A percentile compares a stretch with the other conserved stretches of the same genome.
Evolutionary conservation across 306 rosid species (phyloP).

Genomic region (Trifolium dubium): DNA sequence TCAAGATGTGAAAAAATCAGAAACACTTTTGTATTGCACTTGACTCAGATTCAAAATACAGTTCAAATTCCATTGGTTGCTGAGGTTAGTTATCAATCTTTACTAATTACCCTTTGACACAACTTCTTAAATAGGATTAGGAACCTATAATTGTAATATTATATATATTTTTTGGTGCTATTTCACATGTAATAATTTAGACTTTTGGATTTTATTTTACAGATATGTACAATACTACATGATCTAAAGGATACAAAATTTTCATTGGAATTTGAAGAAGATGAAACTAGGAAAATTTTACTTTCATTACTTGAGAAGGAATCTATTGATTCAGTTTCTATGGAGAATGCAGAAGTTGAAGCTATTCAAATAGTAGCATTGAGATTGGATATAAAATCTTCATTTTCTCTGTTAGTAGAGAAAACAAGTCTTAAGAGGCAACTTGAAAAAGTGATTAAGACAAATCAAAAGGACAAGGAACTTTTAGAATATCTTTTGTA

Average conservation of each 20-base stretch:
- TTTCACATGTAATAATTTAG: conserved; percentile 6
- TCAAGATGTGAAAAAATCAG: conserved; percentile 57
- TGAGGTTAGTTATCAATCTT: conserved; percentile 53
- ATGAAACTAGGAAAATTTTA: conserved; percentile 56
- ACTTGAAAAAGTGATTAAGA: conserved; percentile 33
- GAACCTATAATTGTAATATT: neutral
- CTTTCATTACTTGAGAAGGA: conserved; percentile 47
- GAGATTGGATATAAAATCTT: conserved; percentile 48
- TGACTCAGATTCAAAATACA: conserved; percentile 54
- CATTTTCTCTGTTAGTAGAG: conserved; percentile 47
- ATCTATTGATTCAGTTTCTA: conserved; percentile 35
- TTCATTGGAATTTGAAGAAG: conserved; percentile 48
- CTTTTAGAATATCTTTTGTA: conserved; percentile 47
- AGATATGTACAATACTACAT: conserved; percentile 56
- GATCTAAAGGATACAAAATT: conserved; percentile 54
- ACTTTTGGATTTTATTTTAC: conserved; percentile 27
- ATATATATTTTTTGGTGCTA: neutral
- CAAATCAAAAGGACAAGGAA: conserved; percentile 43
- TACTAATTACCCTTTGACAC: neutral
- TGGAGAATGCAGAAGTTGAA: conserved; percentile 49
- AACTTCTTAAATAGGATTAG: conserved; percentile 1
- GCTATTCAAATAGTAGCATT: conserved; percentile 57
- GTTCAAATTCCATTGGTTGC: conserved; percentile 59
- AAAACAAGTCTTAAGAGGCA: conserved; percentile 47
- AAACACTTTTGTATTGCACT: conserved; percentile 43